Evolutionary conservation across 768 basidiomycete species (phyloP).

Genomic region (Boletus sp.): DNA sequence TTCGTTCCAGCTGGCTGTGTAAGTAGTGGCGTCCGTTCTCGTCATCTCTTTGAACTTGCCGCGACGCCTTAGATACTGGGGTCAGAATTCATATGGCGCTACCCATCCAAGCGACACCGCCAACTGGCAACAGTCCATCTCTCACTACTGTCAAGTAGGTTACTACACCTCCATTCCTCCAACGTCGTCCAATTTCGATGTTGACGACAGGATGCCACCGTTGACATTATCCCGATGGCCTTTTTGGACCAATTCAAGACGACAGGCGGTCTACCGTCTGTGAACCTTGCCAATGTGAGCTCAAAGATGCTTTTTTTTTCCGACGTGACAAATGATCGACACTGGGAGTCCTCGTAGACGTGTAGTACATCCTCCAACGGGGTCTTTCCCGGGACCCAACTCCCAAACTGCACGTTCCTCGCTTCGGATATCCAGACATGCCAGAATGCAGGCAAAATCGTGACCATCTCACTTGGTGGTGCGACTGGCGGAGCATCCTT

Average conservation of each 20-base stretch:
- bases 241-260: conserved; percentile 60
- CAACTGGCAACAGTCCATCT: conserved; percentile 32
- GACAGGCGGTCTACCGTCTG: conserved; percentile 53
- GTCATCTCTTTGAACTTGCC: background rate
- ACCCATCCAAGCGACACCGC: conserved; percentile 27
- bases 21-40: background rate
- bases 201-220: conserved; percentile 45
- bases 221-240: conserved; percentile 59
- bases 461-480: conserved; percentile 62
- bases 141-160: conserved; percentile 32
- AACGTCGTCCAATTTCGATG: background rate
- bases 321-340: background rate
- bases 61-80: conserved; percentile 31
- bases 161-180: background rate
- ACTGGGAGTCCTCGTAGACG: conserved; percentile 36
- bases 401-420: conserved; percentile 60
- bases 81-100: conserved; percentile 39
- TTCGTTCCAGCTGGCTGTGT: conserved; percentile 20
- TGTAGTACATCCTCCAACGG: conserved; percentile 57
- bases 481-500: conserved; percentile 64
- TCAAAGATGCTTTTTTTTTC: background rate
- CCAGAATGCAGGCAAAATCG: conserved; percentile 59
- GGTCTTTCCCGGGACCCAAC: conserved; percentile 57
- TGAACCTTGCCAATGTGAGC: conserved; percentile 59
- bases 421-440: conserved; percentile 62